Conservation (phyloP, 345 rosid genomes). For the Euphorbia lathyris region DNA sequence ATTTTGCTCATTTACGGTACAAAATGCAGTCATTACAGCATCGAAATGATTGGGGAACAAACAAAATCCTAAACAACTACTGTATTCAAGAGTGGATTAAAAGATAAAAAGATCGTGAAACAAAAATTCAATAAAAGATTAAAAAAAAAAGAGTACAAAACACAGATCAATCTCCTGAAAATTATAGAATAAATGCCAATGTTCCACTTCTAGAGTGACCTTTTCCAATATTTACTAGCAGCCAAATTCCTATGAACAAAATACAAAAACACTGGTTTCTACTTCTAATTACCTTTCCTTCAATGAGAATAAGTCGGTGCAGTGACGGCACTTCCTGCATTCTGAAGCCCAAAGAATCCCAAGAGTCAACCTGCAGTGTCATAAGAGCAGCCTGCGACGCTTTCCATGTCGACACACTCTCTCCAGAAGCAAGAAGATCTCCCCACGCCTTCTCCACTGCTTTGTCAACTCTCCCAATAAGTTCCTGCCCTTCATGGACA, state of each 20-base stretch:
- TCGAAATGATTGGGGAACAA: neutral
- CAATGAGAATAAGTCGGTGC: constrained; percentile 50
- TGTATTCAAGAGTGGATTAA: neutral
- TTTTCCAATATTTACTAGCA: neutral
- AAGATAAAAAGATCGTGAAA: neutral
- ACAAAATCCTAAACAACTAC: neutral
- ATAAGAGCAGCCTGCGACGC: constrained; percentile 45
- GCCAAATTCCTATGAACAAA: neutral
- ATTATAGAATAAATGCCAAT: neutral
- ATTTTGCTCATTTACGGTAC: neutral
- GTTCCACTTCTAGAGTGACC: neutral
- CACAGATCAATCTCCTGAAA: neutral
- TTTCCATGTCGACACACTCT: constrained; percentile 61
- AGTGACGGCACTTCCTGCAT: constrained; percentile 76
- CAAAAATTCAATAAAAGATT: neutral
- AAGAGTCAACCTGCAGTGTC: constrained; percentile 53
- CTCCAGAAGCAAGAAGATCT: constrained; percentile 41
- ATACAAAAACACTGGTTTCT: too few relatives aligned
- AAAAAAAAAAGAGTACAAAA: neutral
- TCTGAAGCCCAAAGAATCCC: constrained; percentile 65
- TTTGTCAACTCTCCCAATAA: constrained; percentile 34
- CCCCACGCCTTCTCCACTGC: constrained; percentile 48
- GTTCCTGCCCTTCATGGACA: neutral
- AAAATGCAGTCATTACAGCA: neutral
- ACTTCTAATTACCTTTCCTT: constrained; percentile 52